Evolutionary conservation across 78 protist species (phyloP), one percentile per base, ranked within the genome.

Genomic region (Pelomyxa schiedti): DNA sequence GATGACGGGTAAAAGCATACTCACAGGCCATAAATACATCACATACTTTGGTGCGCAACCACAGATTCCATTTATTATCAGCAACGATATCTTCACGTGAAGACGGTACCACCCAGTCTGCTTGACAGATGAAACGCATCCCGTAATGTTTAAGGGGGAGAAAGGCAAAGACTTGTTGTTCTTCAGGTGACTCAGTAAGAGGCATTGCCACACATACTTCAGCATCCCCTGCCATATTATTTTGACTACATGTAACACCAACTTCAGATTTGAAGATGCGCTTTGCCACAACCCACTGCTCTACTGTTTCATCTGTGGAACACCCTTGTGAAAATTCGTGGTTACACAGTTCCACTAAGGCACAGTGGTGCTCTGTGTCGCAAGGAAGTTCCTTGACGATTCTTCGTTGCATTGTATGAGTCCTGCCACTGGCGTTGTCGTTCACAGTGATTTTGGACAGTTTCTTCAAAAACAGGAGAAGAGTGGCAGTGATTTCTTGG

Each of bases 131-230:
- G 24, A 82, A 79, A n/a, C 0, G 4, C 63, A 83, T 26, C 40
- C 88, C 85, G 38, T 74, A 83, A 2, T 58, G 16, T 32, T 83
- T 53, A 29, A 83, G 65, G 22, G 88, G 88, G 39, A 83, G 79
- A 68, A 72, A 83, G 22, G 88, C 88, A 22, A 43, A 83, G 39
- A 71, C 74, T 24, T 16, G 58, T 47, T 47, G 58, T 16, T 24
- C 58, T 4, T 63, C 66, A 3, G 66, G 4, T 8, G 4, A 4
- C 22, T 30, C 66, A 30, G 4, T 35, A 35, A 30, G 3, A 35
- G 66, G 58, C 32, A 16, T 47, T 47, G 58, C 58, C 16, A 16
- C 58, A 16, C 32, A 16, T 16, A 47, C 16, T 16, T 16, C 58
- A 47, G 16, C 58, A 16, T 24, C 32, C 58, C 16, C 58, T 47